phyloP scores from a whole-genome alignment of 1,139 yeast genomes.

The Geotrichum armillariae region DNA sequence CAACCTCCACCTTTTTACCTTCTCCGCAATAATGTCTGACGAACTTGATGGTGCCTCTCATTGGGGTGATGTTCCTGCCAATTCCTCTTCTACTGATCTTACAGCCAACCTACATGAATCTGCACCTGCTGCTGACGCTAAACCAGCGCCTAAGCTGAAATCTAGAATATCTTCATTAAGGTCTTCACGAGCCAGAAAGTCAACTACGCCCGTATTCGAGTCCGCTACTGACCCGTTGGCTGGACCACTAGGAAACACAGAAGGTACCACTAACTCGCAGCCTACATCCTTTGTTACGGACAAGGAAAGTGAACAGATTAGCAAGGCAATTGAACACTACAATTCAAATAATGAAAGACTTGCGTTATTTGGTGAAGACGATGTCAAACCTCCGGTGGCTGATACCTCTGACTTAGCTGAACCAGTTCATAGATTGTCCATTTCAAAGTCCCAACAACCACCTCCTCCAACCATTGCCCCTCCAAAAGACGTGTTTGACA shows the following conservation, averaged over 20 bases:
- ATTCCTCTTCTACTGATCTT: background rate
- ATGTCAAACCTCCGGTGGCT: background rate
- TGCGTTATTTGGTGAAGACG: slow-evolving; percentile 20
- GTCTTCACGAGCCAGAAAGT: slow-evolving; percentile 16
- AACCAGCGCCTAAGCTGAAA: slow-evolving; percentile 4
- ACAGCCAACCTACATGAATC: background rate
- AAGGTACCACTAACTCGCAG: background rate
- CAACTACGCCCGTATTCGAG: slow-evolving; percentile 7
- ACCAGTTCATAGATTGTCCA: background rate
- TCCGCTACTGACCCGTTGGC: slow-evolving; percentile 20
- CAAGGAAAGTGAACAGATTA: slow-evolving; percentile 13
- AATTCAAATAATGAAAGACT: slow-evolving; percentile 22
- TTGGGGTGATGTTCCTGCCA: slow-evolving; percentile 15
- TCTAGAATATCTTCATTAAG: slow-evolving; percentile 15
- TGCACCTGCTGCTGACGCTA: background rate
- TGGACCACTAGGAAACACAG: background rate
- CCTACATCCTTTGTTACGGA: background rate
- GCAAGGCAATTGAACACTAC: slow-evolving; percentile 19
- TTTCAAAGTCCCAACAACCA: background rate
- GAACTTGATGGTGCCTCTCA: slow-evolving; percentile 17
- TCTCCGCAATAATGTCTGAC: slow-evolving; percentile 8
- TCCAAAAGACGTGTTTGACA: slow-evolving; percentile 44
- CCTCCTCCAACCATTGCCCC: background rate
- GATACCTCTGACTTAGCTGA: background rate
- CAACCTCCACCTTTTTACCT: background rate